A percentile compares a stretch with the other conserved stretches of the same genome.
Conservation (phyloP, 345 rosid species). For the Psidium friedrichsthalianum region DNA sequence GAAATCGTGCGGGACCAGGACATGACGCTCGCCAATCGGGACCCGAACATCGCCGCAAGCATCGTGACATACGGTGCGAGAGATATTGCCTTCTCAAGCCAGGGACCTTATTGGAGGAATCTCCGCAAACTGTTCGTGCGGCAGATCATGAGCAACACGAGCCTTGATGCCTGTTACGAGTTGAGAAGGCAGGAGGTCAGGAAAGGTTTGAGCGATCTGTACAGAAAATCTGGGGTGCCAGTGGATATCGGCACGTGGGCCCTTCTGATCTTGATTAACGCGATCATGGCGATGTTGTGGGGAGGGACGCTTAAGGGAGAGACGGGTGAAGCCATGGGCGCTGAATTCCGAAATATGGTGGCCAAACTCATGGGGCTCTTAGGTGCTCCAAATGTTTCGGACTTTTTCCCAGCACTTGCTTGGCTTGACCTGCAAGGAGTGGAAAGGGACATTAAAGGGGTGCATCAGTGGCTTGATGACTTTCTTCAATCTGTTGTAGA, state of each 20-base stretch:
- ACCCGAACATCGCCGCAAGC: slow-evolving; percentile 6
- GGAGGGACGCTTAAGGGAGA: slow-evolving; percentile 17
- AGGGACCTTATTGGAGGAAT: slow-evolving; percentile 14
- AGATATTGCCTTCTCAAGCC: slow-evolving; percentile 14
- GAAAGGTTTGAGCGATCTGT: slow-evolving; percentile 4
- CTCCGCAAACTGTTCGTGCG: slow-evolving; percentile 18
- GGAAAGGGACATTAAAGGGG: slow-evolving; percentile 6
- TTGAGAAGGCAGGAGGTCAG: slow-evolving; percentile 12
- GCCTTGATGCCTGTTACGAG: slow-evolving; percentile 15
- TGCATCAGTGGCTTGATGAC: background rate
- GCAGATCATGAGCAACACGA: slow-evolving; percentile 18
- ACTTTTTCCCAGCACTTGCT: background rate
- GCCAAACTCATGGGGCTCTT: slow-evolving; percentile 4
- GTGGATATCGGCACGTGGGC: slow-evolving; percentile 18
- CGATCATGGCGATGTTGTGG: slow-evolving; percentile 22
- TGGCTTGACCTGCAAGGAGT: slow-evolving; percentile 36
- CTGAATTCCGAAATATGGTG: slow-evolving; percentile 6
- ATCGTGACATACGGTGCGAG: slow-evolving; percentile 12
- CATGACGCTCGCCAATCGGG: slow-evolving; percentile 14
- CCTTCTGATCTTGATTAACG: slow-evolving; percentile 1
- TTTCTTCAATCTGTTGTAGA: slow-evolving; percentile 13
- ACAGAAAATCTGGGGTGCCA: background rate
- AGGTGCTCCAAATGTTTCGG: slow-evolving; percentile 31
- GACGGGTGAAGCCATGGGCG: background rate
- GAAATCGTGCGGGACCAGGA: slow-evolving; percentile 31